Conservation (phyloP, 306 rosid species). For the Lathyrus aphaca region DNA sequence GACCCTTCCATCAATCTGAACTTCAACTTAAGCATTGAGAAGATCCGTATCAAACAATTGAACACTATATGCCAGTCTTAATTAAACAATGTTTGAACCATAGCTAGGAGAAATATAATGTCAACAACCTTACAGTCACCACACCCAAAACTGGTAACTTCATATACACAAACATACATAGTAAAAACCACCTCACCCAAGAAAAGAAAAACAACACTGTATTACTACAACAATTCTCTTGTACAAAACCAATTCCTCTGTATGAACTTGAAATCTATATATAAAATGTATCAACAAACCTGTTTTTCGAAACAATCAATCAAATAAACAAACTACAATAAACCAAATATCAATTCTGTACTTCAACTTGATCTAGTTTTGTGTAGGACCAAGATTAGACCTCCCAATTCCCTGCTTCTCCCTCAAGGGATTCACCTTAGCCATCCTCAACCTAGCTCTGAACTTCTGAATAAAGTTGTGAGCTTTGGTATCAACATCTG, state of each 20-base stretch:
- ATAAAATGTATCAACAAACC: constrained; percentile 29
- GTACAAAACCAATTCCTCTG: constrained; percentile 30
- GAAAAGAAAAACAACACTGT: constrained; percentile 7
- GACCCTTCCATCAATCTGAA: constrained; percentile 51
- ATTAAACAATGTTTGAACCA: constrained; percentile 14
- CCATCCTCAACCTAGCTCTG: constrained; percentile 75
- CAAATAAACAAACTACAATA: background rate
- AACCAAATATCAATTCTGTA: constrained; percentile 1
- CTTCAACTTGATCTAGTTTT: constrained; percentile 30
- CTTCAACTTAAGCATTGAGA: constrained; percentile 56
- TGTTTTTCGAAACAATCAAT: background rate
- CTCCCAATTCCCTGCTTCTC: constrained; percentile 55
- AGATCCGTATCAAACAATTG: constrained; percentile 51
- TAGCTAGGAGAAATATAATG: constrained; percentile 14
- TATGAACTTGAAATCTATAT: constrained; percentile 34
- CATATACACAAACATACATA: constrained; percentile 16
- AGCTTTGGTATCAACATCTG: constrained; percentile 88
- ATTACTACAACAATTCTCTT: constrained; percentile 17
- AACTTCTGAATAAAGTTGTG: constrained; percentile 69
- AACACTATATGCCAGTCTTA: too few relatives aligned
- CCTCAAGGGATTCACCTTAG: constrained; percentile 73
- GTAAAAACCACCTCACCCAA: constrained; percentile 5
- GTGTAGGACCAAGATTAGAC: constrained; percentile 65
- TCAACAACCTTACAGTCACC: constrained; percentile 26
- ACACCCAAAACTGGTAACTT: constrained; percentile 28